Evolutionary conservation across 371 early-diverging fungal species (phyloP), one percentile per base, ranked within the genome.

Genomic region (Parasitella parasitica): DNA sequence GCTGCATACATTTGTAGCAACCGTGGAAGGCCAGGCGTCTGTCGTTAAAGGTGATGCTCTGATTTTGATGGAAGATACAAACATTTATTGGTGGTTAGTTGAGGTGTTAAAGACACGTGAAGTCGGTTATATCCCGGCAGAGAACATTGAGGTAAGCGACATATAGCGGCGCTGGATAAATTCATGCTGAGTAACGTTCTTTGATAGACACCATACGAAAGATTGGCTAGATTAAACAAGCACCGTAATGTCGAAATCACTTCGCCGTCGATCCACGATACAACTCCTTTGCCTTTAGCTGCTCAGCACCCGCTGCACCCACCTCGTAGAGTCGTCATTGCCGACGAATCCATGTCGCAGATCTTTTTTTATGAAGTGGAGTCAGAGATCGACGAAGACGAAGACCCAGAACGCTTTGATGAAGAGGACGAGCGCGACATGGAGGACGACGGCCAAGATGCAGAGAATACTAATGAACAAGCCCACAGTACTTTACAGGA

Each of bases 31-130:
- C 8, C 97, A 97, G 59, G 93, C 95, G 13, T 90, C 90, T 11
- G 97, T 96, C 3, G 83, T 90, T 24, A 90, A 93, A 64, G 93
- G 93, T 43, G 96, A 97, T 64, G 83, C 90, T 15, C 71, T 97
- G 62, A 89, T 90, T 59, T 80, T 97, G 57, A 83, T 97, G 70
- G 97, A 97, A 74, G 97, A 97, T 72, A 84, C 89, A n/a, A 96
- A 97, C 71, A 90, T 89, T 39, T 96, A 97, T 79, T 97, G 97
- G 97, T 97, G 97, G 97, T 81, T 97, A 35, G 95, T 97, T 15
- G 91, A 93, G 67, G 91, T 92, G 43, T 79, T 93, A 28, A 91
- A 90, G 63, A 90, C 89, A 43, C 86, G 86, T 46, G 92, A 93
- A 75, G 91, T 96, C 59, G 97, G 97, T 8, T 97, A 97, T 67